Percentiles rank a stretch among this genome's conserved stretches.
Evolutionary conservation across 257 asterid genomes (phyloP).

Genomic region (Phtheirospermum japonicum): DNA sequence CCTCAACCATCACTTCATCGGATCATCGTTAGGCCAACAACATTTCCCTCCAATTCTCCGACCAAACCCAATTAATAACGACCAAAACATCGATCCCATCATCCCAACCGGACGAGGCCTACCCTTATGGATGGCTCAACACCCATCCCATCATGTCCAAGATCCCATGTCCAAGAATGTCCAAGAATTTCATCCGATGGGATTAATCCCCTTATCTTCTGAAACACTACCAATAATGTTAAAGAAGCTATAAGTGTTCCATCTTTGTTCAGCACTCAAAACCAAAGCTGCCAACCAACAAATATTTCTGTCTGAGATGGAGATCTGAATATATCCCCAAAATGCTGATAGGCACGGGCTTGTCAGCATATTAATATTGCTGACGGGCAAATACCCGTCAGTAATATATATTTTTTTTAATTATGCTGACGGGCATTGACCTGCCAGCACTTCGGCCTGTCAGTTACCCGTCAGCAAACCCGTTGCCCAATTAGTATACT

Average conservation of each 20-base stretch:
- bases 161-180: slow-evolving; percentile 40
- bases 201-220: slow-evolving; percentile 26
- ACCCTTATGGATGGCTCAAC: slow-evolving; percentile 52
- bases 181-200: slow-evolving; percentile 43
- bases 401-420: too few relatives aligned
- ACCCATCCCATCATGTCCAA: slow-evolving; percentile 27
- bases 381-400: too few relatives aligned
- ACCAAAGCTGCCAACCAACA: slow-evolving; percentile 7
- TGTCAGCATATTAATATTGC: too few relatives aligned
- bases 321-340: too few relatives aligned
- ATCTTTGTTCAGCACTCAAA: slow-evolving; percentile 57
- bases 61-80: slow-evolving; percentile 30
- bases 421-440: too few relatives aligned
- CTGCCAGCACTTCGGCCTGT: too few relatives aligned
- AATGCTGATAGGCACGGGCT: too few relatives aligned
- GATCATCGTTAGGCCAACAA: slow-evolving; percentile 39
- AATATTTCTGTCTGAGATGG: neutral
- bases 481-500: too few relatives aligned
- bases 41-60: slow-evolving; percentile 50
- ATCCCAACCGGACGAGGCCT: slow-evolving; percentile 40
- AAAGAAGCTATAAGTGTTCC: slow-evolving; percentile 44
- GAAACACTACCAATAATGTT: slow-evolving; percentile 22
- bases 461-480: too few relatives aligned
- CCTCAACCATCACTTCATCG: slow-evolving; percentile 55
- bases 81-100: slow-evolving; percentile 33